Evolutionary conservation across 176 grass and related monocot species (phyloP).

Genomic region (Carex littledalei): DNA sequence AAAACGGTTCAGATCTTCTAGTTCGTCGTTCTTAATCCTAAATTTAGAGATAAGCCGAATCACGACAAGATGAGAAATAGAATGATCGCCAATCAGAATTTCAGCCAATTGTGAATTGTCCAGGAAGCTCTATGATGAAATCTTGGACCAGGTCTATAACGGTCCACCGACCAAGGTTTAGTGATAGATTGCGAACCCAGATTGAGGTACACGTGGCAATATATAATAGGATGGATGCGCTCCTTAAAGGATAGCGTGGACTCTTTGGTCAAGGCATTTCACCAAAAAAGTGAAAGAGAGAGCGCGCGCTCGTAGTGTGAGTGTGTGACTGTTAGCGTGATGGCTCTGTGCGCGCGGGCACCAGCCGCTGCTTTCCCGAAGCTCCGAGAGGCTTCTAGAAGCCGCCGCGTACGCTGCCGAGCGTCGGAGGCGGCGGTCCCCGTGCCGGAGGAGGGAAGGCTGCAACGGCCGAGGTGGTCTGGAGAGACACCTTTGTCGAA

Average conservation of each 20-base stretch:
- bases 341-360: constrained; percentile 13
- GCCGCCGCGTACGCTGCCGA: not conserved
- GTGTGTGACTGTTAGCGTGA: not conserved
- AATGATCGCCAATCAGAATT: not conserved
- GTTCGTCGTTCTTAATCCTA: not conserved
- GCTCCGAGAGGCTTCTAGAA: constrained; percentile 6
- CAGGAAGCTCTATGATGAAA: not conserved
- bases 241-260: not conserved
- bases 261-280: not conserved
- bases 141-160: not conserved
- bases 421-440: constrained; percentile 5
- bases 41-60: not conserved
- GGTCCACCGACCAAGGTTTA: not conserved
- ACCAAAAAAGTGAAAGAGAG: not conserved
- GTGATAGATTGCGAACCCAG: not conserved
- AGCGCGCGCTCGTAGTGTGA: not conserved
- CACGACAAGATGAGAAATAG: not conserved
- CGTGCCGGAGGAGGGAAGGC: constrained; percentile 40
- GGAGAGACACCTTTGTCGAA: constrained; percentile 65
- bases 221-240: not conserved
- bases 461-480: constrained; percentile 60
- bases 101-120: not conserved
- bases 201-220: not conserved
- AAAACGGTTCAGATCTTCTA: not conserved
- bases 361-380: constrained; percentile 1